phyloP scores from a whole-genome alignment of 108 stramenopile genomes.

The Cyclotella kingstonii region DNA sequence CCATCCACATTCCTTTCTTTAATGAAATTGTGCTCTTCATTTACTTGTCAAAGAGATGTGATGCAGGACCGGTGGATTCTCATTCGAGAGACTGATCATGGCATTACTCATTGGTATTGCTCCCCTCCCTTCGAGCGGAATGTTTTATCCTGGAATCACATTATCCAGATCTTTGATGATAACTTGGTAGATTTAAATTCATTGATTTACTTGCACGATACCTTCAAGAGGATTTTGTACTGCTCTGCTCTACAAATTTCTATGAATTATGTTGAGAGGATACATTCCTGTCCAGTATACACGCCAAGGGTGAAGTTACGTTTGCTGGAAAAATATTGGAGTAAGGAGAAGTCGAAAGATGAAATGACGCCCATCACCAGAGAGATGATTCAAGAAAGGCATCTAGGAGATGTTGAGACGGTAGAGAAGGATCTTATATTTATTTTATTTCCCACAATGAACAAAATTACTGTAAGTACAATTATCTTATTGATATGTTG shows the following conservation, averaged over 20 bases:
- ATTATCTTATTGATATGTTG: too few species aligned
- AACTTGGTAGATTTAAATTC: constrained; percentile 25
- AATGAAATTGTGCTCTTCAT: constrained; percentile 14
- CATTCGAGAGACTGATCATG: constrained; percentile 31
- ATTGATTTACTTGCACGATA: constrained; percentile 17
- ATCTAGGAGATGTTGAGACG: neutral
- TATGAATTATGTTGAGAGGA: constrained; percentile 10
- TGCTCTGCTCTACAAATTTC: constrained; percentile 19
- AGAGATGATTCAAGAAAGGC: neutral
- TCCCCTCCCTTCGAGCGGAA: constrained; percentile 42
- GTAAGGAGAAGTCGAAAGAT: constrained; percentile 1
- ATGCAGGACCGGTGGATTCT: constrained; percentile 45
- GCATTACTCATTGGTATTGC: constrained; percentile 38
- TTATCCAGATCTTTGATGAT: constrained; percentile 25
- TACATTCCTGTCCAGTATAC: constrained; percentile 8
- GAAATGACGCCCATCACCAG: neutral
- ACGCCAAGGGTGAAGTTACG: constrained; percentile 17
- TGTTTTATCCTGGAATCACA: constrained; percentile 22
- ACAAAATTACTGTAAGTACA: neutral
- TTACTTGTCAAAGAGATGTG: constrained; percentile 10
- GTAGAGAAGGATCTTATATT: constrained; percentile 10
- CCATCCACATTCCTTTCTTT: constrained; percentile 13
- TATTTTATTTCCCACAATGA: constrained; percentile 5
- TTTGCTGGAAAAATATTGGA: constrained; percentile 11
- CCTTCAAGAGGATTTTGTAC: constrained; percentile 7